A percentile compares a stretch with the other conserved stretches of the same genome.
These are phyloP conservation scores for Ogataea methanolica DNA, from an alignment of 805 yeast species.

Conservation along the genomic window DNA sequence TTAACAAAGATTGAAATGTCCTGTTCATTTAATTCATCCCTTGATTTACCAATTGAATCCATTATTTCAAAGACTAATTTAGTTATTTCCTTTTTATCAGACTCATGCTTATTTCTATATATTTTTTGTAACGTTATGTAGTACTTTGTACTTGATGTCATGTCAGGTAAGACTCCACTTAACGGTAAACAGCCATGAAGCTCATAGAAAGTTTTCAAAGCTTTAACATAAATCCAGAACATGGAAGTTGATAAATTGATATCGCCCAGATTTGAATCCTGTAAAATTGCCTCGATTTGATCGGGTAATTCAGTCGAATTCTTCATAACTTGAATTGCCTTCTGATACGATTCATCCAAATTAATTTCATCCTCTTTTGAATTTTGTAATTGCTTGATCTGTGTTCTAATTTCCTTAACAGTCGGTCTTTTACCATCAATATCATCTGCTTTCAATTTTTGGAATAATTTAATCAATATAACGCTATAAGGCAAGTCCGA, in stretches of 20 bases:
- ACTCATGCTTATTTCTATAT: slow-evolving; percentile 50
- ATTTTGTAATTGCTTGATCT: slow-evolving; percentile 5
- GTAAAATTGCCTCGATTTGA: slow-evolving; percentile 23
- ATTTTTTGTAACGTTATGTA: slow-evolving; percentile 56
- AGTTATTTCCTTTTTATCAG: slow-evolving; percentile 42
- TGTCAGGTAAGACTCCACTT: slow-evolving; percentile 77
- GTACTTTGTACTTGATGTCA: slow-evolving; percentile 69
- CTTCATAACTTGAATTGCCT: slow-evolving; percentile 41
- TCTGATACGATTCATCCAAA: slow-evolving; percentile 32
- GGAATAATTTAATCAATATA: slow-evolving; percentile 51
- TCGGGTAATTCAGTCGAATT: slow-evolving; percentile 31
- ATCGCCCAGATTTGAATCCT: slow-evolving; percentile 17
- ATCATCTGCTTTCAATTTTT: slow-evolving; percentile 31
- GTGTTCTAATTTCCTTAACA: slow-evolving; percentile 16
- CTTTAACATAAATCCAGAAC: slow-evolving; percentile 62
- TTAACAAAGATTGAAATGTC: slow-evolving; percentile 52
- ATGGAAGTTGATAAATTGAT: slow-evolving; percentile 23
- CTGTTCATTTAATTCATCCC: slow-evolving; percentile 29
- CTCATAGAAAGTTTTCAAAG: slow-evolving; percentile 49
- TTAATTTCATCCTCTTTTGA: slow-evolving; percentile 28
- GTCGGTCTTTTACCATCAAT: slow-evolving; percentile 20
- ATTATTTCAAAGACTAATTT: slow-evolving; percentile 28
- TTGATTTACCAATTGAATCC: slow-evolving; percentile 24
- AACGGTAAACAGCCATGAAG: slow-evolving; percentile 50
- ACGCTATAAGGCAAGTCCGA: slow-evolving; percentile 70